phyloP scores from a whole-genome alignment of 2,329 filamentous ascomycete species.

The Talaromyces sp. region DNA sequence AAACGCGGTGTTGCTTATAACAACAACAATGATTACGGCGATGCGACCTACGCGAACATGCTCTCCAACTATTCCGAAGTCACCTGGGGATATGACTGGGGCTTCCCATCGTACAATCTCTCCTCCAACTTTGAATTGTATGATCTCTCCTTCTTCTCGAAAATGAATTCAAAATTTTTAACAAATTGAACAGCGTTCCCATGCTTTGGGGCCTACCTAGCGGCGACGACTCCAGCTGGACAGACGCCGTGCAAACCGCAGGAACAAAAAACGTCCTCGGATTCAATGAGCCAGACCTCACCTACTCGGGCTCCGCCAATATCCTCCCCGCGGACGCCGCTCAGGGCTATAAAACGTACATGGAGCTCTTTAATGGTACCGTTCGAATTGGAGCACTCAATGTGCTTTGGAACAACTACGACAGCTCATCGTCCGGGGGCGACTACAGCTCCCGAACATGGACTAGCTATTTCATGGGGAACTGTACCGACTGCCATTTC shows the following conservation, averaged over 20 bases:
- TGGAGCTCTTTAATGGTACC: background rate
- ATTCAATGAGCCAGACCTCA: background rate
- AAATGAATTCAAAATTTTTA: background rate
- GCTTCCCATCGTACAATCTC: background rate
- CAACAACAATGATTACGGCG: background rate
- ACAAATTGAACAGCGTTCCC: background rate
- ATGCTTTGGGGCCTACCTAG: background rate
- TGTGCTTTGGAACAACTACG: constrained; percentile 14
- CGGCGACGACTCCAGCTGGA: background rate
- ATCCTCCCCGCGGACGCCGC: background rate
- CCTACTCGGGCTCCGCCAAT: background rate
- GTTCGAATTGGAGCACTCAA: background rate
- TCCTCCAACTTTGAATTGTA: background rate
- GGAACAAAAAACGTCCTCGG: background rate
- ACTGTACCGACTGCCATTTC: constrained; percentile 24
- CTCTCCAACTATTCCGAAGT: background rate
- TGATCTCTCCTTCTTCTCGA: background rate
- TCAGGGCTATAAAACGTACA: background rate
- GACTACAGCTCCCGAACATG: constrained; percentile 18
- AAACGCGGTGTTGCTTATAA: background rate
- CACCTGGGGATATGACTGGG: background rate
- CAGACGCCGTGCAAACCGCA: background rate
- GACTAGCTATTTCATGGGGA: constrained; percentile 20
- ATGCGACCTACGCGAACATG: background rate
- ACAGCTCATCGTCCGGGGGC: constrained; percentile 10